Conservation (phyloP, 2,329 filamentous ascomycete species). For the Aspergillus ochraceus region DNA sequence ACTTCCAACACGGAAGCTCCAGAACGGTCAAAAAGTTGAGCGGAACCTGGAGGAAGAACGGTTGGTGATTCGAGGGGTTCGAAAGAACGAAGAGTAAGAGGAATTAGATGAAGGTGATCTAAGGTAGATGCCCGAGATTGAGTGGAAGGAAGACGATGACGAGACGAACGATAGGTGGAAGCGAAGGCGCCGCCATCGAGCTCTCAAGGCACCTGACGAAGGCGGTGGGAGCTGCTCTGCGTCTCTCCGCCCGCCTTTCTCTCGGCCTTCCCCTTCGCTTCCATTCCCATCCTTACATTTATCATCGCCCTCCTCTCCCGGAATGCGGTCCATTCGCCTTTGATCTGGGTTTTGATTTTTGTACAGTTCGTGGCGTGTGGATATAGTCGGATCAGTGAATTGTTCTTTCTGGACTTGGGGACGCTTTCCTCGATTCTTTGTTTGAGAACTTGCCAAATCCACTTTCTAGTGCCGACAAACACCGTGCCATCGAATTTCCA, state of each 20-base stretch:
- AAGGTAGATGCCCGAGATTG: neutral
- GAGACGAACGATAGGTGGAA: neutral
- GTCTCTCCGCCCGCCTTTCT: conserved; percentile 19
- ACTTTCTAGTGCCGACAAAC: conserved; percentile 15
- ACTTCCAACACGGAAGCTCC: conserved; percentile 35
- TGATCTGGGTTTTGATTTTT: neutral
- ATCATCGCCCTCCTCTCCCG: conserved; percentile 13
- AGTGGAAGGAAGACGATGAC: neutral
- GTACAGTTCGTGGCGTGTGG: neutral
- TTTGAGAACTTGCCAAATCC: neutral
- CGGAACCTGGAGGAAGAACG: neutral
- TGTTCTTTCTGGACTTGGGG: neutral
- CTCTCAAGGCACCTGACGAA: conserved; percentile 30
- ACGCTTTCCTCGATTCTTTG: neutral
- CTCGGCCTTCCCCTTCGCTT: conserved; percentile 26
- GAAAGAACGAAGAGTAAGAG: neutral
- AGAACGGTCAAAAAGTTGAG: conserved; percentile 8
- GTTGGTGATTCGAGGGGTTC: neutral
- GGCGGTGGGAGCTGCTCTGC: conserved; percentile 30
- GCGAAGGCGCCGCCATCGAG: conserved; percentile 10
- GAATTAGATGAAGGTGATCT: neutral
- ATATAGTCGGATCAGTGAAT: neutral
- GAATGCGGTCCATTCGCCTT: conserved; percentile 11
- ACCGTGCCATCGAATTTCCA: conserved; percentile 3
- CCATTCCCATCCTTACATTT: conserved; percentile 13